Base-by-base conservation (phyloP, 257 asterid genomes). In the Buddleja alternifolia region DNA sequence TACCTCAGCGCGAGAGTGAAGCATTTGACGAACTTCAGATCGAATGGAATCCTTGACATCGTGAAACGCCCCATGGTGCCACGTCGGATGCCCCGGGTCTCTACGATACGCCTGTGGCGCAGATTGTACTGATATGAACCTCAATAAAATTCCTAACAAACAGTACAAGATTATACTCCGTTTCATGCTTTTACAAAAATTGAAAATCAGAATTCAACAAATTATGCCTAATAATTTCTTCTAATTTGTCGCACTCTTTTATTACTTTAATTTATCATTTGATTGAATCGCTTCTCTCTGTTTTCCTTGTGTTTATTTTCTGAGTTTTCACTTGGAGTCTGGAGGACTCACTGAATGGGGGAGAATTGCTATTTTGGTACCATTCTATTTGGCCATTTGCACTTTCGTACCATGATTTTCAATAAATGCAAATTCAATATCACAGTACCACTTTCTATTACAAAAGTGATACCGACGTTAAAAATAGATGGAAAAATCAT, bases 31-130 rank as follows among this genome's bases (percentile, higher is more conserved):
- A 77, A 94, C 87, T 46, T 86, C 97, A 34, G 97, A 91, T 84
- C 97, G 97, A 58, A 94, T 82, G 16, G 79, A 80, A 72, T 89
- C 99, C 79, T 89, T 89, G 67, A 91, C 97, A 69, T 91, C 97
- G 4, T 91, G 97, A 82, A 94, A 94, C 1, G 95, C 97, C 56
- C 96, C 88, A 62, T 94, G 97, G 82, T 91, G 99, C 99, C 99
- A 94, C 69, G 90, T 83, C n/a, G 88, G 90, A 32, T 94, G 99
- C 60, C 97, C 99, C 19, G 96, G 93, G 82, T 94, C 96, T 77
- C 99, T 87, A 45, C 95, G 91, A 57, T 88, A 87, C 51, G 95
- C 92, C 77, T 86, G 84, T 16, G 85, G 73, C 70, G 93, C 96
- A 60, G 95, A 82, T 54, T 85, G 84, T 10, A 68, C 78, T 34